phyloP scores from a whole-genome alignment of 1,139 yeast genomes.

The Kodamaea suecica region DNA sequence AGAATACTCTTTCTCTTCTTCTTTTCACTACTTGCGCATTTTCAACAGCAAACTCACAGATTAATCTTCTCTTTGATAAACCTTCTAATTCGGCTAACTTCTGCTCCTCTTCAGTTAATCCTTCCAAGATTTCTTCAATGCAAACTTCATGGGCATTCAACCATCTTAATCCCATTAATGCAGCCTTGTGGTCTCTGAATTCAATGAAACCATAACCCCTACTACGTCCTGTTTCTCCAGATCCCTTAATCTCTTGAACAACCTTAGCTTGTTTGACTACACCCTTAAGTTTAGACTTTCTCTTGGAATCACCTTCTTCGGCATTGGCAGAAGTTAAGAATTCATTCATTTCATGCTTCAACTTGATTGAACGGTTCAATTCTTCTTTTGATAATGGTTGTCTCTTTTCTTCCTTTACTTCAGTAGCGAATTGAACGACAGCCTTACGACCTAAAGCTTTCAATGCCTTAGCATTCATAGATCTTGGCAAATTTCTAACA shows the following conservation, averaged over 20 bases:
- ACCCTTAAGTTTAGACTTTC: slow-evolving; percentile 75
- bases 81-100: slow-evolving; percentile 53
- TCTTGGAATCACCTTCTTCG: slow-evolving; percentile 41
- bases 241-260: slow-evolving; percentile 85
- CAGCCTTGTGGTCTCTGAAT: slow-evolving; percentile 86
- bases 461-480: slow-evolving; percentile 82
- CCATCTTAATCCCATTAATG: slow-evolving; percentile 97
- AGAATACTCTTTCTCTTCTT: slow-evolving; percentile 67
- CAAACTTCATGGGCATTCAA: slow-evolving; percentile 89
- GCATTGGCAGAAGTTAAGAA: slow-evolving; percentile 28
- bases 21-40: slow-evolving; percentile 91
- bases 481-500: slow-evolving; percentile 87
- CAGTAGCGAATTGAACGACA: slow-evolving; percentile 92
- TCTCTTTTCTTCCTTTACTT: slow-evolving; percentile 70
- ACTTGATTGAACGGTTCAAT: slow-evolving; percentile 69
- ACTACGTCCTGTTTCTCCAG: slow-evolving; percentile 85
- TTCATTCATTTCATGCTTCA: slow-evolving; percentile 45
- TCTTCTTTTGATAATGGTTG: slow-evolving; percentile 92
- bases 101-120: slow-evolving; percentile 67
- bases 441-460: slow-evolving; percentile 94
- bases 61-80: slow-evolving; percentile 65
- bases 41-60: slow-evolving; percentile 94
- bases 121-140: slow-evolving; percentile 64
- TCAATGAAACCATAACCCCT: slow-evolving; percentile 96
- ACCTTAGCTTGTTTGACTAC: slow-evolving; percentile 92